Evolutionary conservation across 805 yeast genomes (phyloP), one percentile per base, ranked within the genome.

Genomic region (Kurtzmaniella fragi): DNA sequence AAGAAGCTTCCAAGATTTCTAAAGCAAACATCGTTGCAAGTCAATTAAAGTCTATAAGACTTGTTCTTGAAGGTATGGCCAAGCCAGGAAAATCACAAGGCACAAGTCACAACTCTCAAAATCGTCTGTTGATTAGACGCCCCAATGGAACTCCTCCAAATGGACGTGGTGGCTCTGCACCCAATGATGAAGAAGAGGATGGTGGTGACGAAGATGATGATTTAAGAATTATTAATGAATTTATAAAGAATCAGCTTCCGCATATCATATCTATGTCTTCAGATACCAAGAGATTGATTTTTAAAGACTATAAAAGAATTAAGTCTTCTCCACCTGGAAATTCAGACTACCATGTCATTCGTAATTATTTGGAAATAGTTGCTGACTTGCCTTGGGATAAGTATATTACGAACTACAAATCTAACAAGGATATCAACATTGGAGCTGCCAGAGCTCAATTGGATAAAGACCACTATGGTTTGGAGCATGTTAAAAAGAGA

Each of bases 381-480:
- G 61, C 73, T 59, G 88, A 82, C 48, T 63, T 82, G 35, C 88
- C 88, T 1, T 82, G 82, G 82, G 71, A 64, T 35, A 53, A 40
- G 36, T 60, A 46, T 39, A 58, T 62, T 17, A 53, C 67, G 5
- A 54, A 52, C 39, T 57, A 58, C 42, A 44, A 48, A 25, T 45
- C 59, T 11, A 61, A 72, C 50, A 71, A 68, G 20, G 71, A 72
- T 38, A 65, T 78, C 37, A 77, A 82, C 46, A 56, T 86, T 13
- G 55, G 52, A 1, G 57, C 54, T 11, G 74, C 74, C 5, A 62
- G 55, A 36, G 42, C 47, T 10, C 69, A 64, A 41, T 53, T 68
- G 31, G 73, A 68, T 41, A 55, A 52, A 11, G 74, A 68, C 46
- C 74, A 68, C 46, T 60, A 64, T 42, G 74, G 73, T 1, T 55